Percentiles rank a stretch among this genome's conserved stretches.
phyloP scores from a whole-genome alignment of 169 alveolate species.

The Cryptosporidium felis region DNA sequence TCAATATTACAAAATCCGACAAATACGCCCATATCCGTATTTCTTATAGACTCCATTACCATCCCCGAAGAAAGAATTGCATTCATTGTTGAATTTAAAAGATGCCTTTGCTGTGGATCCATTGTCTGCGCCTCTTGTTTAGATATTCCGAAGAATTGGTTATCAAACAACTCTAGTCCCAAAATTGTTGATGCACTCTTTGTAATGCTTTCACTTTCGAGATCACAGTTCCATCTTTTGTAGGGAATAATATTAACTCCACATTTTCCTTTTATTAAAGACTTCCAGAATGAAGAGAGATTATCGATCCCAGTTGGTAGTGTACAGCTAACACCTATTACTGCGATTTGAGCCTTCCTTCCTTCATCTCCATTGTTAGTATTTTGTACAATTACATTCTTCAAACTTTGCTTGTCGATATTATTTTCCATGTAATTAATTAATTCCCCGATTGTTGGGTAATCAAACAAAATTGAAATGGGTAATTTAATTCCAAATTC shows the following conservation, averaged over 20 bases:
- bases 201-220: conserved; percentile 11
- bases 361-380: conserved; percentile 35
- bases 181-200: conserved; percentile 30
- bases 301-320: conserved; percentile 41
- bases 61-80: conserved; percentile 24
- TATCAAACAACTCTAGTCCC: conserved; percentile 70
- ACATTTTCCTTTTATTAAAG: conserved; percentile 28
- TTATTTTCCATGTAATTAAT: conserved; percentile 71
- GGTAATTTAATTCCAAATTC: conserved; percentile 73
- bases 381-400: neutral
- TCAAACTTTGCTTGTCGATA: neutral
- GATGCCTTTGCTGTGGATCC: conserved; percentile 66
- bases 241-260: conserved; percentile 54
- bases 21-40: conserved; percentile 73
- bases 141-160: conserved; percentile 72
- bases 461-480: conserved; percentile 75
- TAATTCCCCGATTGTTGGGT: conserved; percentile 77
- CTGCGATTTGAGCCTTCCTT: neutral
- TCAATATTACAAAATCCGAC: conserved; percentile 78
- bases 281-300: conserved; percentile 41
- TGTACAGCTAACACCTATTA: conserved; percentile 53
- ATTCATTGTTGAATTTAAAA: conserved; percentile 1
- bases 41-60: conserved; percentile 56
- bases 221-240: conserved; percentile 55
- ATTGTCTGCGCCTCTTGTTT: conserved; percentile 47